Evolutionary conservation across 75 land plant species (phyloP), one percentile per base, ranked within the genome.

Genomic region (Larix kaempferi): DNA sequence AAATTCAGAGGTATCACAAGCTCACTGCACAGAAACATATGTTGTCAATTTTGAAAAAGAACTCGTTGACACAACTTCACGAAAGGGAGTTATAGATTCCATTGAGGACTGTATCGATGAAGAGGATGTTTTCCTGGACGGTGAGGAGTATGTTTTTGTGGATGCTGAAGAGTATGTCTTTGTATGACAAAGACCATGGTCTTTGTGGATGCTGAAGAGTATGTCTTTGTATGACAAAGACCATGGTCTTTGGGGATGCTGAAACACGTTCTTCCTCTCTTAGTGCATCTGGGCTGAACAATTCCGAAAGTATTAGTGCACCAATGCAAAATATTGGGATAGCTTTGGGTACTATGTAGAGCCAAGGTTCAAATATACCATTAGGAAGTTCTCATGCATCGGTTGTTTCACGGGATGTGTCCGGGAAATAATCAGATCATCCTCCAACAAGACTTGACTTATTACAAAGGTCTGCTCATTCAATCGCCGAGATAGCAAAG

Each of bases 81-180:
- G 23, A 78, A 73, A 80, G 88, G 88, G 78, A 59, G 56, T 57
- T 29, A 76, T 77, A 64, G 99, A 94, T 79, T 90, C 94, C 73
- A 58, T 87, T 29, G 33, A 29, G 33, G 33, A 29, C 33, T 29
- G 33, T 29, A 29, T 0, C 33, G 33, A 29, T 29, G 33, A 29
- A 1, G 33, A 29, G 33, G 33, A 29, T 0, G 33, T 0, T 29
- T 29, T 29, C 1, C 33, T 29, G 33, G 33, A 29, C 33, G 33
- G 1, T 29, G 33, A 84, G 71, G 99, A 96, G 71, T 96, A 96
- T 86, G 99, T 96, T 35, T 57, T 96, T 79, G 99, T 96, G 8
- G 77, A 89, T 56, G 89, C 88, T 58, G 91, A 77, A 6, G 7
- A 29, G 33, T 29, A 29, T 29, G 0, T 29, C 33, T 29, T n/a